Evolutionary conservation across 2,329 filamentous ascomycete species (phyloP).

Genomic region (Colletotrichum lupini): DNA sequence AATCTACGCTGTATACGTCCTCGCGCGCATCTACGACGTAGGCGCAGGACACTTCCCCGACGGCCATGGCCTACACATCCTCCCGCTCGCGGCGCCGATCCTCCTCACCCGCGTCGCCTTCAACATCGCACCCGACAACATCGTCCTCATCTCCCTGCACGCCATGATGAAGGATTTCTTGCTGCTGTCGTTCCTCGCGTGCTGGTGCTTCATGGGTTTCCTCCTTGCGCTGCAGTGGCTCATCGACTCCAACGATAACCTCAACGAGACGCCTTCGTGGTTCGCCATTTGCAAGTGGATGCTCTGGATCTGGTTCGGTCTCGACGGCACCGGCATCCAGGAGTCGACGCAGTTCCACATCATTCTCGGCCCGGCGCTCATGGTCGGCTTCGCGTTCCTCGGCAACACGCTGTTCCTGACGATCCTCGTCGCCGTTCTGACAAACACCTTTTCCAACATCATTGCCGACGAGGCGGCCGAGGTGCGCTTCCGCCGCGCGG

Average conservation of each 20-base stretch:
- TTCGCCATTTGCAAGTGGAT: slow-evolving; percentile 79
- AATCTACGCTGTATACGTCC: slow-evolving; percentile 72
- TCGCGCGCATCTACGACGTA: slow-evolving; percentile 68
- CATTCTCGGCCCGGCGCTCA: slow-evolving; percentile 74
- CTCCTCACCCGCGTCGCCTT: slow-evolving; percentile 77
- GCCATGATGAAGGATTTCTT: slow-evolving; percentile 82
- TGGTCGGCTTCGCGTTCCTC: slow-evolving; percentile 79
- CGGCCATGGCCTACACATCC: slow-evolving; percentile 70
- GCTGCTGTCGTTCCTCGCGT: slow-evolving; percentile 65
- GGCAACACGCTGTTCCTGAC: slow-evolving; percentile 81
- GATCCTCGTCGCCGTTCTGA: slow-evolving; percentile 79
- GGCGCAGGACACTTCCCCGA: slow-evolving; percentile 45
- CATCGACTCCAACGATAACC: slow-evolving; percentile 40
- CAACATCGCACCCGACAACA: slow-evolving; percentile 79
- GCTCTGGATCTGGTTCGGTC: slow-evolving; percentile 83
- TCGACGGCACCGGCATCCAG: slow-evolving; percentile 70
- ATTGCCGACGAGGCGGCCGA: slow-evolving; percentile 76
- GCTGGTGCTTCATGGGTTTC: slow-evolving; percentile 77
- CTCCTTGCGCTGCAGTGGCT: slow-evolving; percentile 78
- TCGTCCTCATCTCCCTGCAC: slow-evolving; percentile 78
- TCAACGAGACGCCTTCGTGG: slow-evolving; percentile 48
- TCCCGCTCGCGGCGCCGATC: slow-evolving; percentile 75
- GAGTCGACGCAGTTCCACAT: slow-evolving; percentile 70
- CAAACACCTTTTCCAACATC: slow-evolving; percentile 77
- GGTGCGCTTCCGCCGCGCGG: slow-evolving; percentile 77